These are phyloP conservation scores for Coemansia sp. DNA, from an alignment of 192 early-diverging fungal species.

Conservation along the genomic window DNA sequence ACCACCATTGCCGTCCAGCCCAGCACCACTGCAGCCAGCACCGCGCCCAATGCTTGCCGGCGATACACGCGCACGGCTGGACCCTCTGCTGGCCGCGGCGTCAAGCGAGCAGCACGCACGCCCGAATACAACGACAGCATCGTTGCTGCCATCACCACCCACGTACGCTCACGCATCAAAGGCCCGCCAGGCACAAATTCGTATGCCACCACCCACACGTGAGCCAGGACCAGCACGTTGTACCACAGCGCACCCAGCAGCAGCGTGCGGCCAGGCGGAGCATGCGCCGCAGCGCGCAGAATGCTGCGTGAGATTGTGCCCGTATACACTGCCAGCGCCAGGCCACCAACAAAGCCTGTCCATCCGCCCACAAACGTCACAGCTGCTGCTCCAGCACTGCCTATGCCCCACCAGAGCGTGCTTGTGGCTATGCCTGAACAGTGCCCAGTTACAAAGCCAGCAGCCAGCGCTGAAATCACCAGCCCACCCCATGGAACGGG, in stretches of 20 bases:
- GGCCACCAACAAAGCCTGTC: constrained; percentile 62
- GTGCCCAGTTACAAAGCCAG: constrained; percentile 54
- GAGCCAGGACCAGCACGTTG: constrained; percentile 68
- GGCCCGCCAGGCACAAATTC: constrained; percentile 80
- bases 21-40: constrained; percentile 10
- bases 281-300: constrained; percentile 55
- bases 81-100: background rate
- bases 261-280: constrained; percentile 66
- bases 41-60: constrained; percentile 16
- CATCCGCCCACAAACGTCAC: constrained; percentile 62
- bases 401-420: constrained; percentile 61
- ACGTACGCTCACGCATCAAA: constrained; percentile 69
- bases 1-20: constrained; percentile 46
- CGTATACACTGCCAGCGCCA: constrained; percentile 61
- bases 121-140: constrained; percentile 59
- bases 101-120: constrained; percentile 50
- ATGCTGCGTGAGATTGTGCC: constrained; percentile 61
- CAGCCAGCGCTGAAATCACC: constrained; percentile 58
- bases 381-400: constrained; percentile 52
- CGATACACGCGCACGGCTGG: constrained; percentile 1
- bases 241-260: constrained; percentile 61
- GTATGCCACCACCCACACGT: constrained; percentile 81
- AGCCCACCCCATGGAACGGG: constrained; percentile 71
- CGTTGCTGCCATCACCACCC: constrained; percentile 62
- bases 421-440: constrained; percentile 35